A percentile compares a stretch with the other conserved stretches of the same genome.
These are phyloP conservation scores for Colletotrichum orbiculare DNA, from an alignment of 2,329 filamentous ascomycete genomes.

Conservation along the genomic window DNA sequence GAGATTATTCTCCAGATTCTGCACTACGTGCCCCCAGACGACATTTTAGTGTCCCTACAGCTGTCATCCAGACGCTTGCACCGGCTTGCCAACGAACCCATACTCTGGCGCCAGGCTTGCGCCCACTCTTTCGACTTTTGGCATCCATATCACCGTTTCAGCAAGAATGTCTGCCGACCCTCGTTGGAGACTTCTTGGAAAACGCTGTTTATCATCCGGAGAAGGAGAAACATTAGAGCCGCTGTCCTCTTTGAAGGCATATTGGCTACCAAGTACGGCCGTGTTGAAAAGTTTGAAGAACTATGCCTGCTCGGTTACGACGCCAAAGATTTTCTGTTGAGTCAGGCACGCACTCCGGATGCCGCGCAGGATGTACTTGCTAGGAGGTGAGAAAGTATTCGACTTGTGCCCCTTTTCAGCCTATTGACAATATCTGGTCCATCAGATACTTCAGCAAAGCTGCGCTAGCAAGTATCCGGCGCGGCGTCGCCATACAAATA, in stretches of 20 bases:
- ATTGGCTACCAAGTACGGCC: conserved; percentile 75
- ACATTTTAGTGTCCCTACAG: conserved; percentile 61
- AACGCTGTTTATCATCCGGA: conserved; percentile 68
- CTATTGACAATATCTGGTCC: conserved; percentile 8
- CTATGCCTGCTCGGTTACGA: conserved; percentile 84
- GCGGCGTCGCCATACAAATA: conserved; percentile 79
- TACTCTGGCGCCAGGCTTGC: conserved; percentile 87
- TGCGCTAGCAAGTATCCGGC: conserved; percentile 82
- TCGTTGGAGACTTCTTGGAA: conserved; percentile 79
- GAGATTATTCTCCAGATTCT: conserved; percentile 88
- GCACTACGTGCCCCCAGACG: conserved; percentile 67
- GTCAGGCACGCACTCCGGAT: conserved; percentile 70
- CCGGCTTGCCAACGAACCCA: conserved; percentile 73
- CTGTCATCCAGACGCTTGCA: conserved; percentile 72
- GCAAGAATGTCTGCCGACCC: conserved; percentile 62
- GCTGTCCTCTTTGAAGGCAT: conserved; percentile 72
- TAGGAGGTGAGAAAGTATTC: conserved; percentile 62
- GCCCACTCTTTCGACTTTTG: conserved; percentile 77
- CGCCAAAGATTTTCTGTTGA: conserved; percentile 84
- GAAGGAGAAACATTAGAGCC: conserved; percentile 62
- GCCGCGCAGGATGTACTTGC: conserved; percentile 80
- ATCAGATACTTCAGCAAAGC: conserved; percentile 79
- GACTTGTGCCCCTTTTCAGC: conserved; percentile 13
- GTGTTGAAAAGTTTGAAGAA: conserved; percentile 75
- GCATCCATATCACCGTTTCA: conserved; percentile 73